Percentiles rank a stretch among this genome's conserved stretches.
Evolutionary conservation across 163 green algal genomes (phyloP).

Genomic region (Chlorella variabilis): DNA sequence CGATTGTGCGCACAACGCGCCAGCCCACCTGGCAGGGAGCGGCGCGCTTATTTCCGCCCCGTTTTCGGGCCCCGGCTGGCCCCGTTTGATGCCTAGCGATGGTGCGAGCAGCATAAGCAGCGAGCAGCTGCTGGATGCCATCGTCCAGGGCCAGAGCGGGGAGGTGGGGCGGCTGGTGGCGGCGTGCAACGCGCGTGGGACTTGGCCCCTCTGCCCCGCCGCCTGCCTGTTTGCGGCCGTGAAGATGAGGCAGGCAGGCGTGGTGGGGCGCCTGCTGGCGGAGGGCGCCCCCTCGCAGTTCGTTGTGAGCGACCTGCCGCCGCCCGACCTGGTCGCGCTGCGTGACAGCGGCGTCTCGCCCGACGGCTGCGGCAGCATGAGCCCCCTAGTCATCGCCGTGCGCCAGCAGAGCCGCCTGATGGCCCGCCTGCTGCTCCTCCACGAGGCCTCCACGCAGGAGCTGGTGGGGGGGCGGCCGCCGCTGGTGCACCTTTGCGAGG

Average conservation of each 20-base stretch:
- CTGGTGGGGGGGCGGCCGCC: background rate
- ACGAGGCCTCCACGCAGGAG: background rate
- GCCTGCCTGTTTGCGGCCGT: conserved; percentile 13
- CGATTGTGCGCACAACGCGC: too few species aligned
- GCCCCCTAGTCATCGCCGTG: background rate
- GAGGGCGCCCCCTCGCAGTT: background rate
- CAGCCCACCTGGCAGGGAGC: too few species aligned
- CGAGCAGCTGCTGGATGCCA: background rate
- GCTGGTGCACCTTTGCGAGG: conserved; percentile 1
- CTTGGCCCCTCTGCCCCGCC: background rate
- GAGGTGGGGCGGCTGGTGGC: background rate
- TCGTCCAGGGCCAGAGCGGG: background rate
- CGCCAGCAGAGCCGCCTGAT: background rate
- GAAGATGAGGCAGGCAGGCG: background rate
- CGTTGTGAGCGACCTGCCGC: background rate
- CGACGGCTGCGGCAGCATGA: background rate
- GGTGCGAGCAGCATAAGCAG: background rate
- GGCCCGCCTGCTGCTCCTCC: conserved; percentile 9
- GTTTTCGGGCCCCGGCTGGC: too few species aligned
- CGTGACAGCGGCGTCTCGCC: background rate
- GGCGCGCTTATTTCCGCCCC: too few species aligned
- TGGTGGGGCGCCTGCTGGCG: background rate
- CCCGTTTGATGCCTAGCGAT: too few species aligned
- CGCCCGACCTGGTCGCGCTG: background rate
- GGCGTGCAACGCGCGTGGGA: background rate